Evolutionary conservation across 768 basidiomycete species (phyloP), one percentile per base, ranked within the genome.

Genomic region (Hygrophoropsis aurantiaca): DNA sequence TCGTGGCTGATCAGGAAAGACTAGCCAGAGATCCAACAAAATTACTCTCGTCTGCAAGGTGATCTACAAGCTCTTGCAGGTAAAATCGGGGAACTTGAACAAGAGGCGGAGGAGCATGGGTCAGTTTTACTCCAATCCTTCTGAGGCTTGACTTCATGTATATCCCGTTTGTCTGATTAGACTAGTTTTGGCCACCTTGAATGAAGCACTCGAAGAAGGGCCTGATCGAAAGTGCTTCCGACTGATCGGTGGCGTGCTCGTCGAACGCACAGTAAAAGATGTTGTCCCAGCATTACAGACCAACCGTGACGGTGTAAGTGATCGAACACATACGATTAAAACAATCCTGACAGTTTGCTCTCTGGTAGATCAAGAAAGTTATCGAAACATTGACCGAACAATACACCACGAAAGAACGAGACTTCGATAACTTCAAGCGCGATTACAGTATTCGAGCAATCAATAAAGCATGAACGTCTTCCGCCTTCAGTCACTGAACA

Each of bases 211-310:
- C 32, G 74, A 73, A n/a, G 80, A 83, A 49, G 89, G 94, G 49
- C 94, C 95, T 15, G 79, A 84, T 67, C 84, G 97, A 47, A 94
- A 92, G 72, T 98, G 97, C 69, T 99, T 97, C 72, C 85, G 95
- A 44, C 76, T 98, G 55, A 88, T 99, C 53, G 97, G 97, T 5
- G 95, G 95, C 23, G 86, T 97, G 5, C 78, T 99, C 13, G 95
- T 98, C 23, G 94, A 98, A 64, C 79, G 94, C 39, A 97, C 94
- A 2, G 97, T 98, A 38, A 85, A 87, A 62, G 95, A 98, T 55
- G 91, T 98, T 41, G 84, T 90, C 30, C 95, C 97, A 30, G 84
- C 87, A 23, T 70, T 99, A 36, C 81, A 90, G 65, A 90, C 85
- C n/a, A 97, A 94, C 59, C 75, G 81, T 42, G 86, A 93, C 59